Evolutionary conservation across 2,329 filamentous ascomycete species (phyloP).

Genomic region (Endothia cerciana): DNA sequence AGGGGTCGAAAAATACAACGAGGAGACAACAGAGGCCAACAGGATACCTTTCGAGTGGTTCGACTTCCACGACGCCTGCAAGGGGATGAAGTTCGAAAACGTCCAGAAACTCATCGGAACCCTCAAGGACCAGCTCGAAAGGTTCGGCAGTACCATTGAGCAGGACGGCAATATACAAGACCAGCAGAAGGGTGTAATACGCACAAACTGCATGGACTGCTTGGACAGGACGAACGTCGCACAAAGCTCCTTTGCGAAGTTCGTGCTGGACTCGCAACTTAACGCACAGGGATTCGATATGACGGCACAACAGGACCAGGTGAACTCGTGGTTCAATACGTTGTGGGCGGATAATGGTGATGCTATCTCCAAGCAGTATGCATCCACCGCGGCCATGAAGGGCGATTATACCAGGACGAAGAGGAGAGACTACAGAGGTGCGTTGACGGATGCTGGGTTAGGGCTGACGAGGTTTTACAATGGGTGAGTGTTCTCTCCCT

Average conservation of each 20-base stretch:
- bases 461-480: slow-evolving; percentile 78
- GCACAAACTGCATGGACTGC: slow-evolving; percentile 99
- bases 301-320: slow-evolving; percentile 73
- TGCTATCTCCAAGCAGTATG: slow-evolving; percentile 93
- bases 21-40: slow-evolving; percentile 53
- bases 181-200: slow-evolving; percentile 74
- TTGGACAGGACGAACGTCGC: slow-evolving; percentile 95
- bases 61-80: slow-evolving; percentile 90
- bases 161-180: slow-evolving; percentile 46
- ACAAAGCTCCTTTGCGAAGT: slow-evolving; percentile 86
- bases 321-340: slow-evolving; percentile 91
- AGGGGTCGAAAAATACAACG: slow-evolving; percentile 68
- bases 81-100: slow-evolving; percentile 98
- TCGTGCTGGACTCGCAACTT: slow-evolving; percentile 80
- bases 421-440: slow-evolving; percentile 88
- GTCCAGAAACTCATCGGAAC: slow-evolving; percentile 78
- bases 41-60: slow-evolving; percentile 87
- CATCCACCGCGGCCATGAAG: slow-evolving; percentile 92
- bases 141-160: slow-evolving; percentile 71
- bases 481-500: slow-evolving; percentile 50
- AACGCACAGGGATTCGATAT: slow-evolving; percentile 76
- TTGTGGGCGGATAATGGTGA: slow-evolving; percentile 98
- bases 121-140: slow-evolving; percentile 68
- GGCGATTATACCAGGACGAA: slow-evolving; percentile 93
- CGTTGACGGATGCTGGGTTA: slow-evolving; percentile 86